phyloP scores from a whole-genome alignment of 257 asterid species.

The Solanum sejunctum region DNA sequence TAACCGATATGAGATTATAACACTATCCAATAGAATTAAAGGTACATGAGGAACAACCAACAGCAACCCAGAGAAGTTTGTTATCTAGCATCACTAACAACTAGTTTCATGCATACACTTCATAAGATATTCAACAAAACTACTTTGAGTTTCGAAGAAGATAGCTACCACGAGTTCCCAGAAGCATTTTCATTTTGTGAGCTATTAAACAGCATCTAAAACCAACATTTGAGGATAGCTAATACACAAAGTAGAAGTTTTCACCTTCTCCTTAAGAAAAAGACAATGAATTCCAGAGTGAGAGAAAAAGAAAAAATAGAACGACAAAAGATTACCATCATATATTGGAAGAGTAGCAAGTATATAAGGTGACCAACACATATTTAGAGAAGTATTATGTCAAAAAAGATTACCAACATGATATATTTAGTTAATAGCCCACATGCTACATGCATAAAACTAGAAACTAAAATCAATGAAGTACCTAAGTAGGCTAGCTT shows the following conservation, averaged over 20 bases:
- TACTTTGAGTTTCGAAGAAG: not conserved
- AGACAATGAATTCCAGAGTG: not conserved
- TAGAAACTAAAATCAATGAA: conserved; percentile 2
- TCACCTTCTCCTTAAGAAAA: not conserved
- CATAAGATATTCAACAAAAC: not conserved
- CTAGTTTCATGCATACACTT: not conserved
- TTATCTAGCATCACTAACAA: not conserved
- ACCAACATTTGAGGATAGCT: not conserved
- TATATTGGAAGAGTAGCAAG: not conserved
- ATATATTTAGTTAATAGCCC: not conserved
- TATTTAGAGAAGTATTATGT: not conserved
- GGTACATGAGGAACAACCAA: not conserved
- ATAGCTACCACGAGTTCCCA: not conserved
- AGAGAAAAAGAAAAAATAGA: not conserved
- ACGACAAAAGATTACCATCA: not conserved
- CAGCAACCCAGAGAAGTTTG: not conserved
- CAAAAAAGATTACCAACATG: not conserved
- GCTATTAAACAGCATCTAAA: not conserved
- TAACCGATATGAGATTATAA: not conserved
- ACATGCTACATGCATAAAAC: not conserved
- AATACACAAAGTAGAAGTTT: not conserved
- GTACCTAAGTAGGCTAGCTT: conserved; percentile 94
- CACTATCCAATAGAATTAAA: not conserved
- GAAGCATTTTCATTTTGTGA: not conserved
- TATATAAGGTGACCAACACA: not conserved